Conservation (phyloP, 2,329 filamentous ascomycete species). For the Cucurbitaria berberidis region DNA sequence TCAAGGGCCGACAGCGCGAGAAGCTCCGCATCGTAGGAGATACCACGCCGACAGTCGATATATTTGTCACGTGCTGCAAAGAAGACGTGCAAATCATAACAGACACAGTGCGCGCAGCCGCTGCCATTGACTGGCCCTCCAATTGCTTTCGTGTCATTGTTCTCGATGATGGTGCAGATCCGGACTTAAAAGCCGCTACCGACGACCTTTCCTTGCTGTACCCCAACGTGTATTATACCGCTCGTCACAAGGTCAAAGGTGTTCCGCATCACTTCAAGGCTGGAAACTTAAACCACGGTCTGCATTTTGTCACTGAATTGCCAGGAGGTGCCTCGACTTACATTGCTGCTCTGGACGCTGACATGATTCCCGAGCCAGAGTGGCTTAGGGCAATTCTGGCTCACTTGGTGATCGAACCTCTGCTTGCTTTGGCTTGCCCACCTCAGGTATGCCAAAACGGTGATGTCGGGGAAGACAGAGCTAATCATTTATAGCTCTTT, state of each 20-base stretch:
- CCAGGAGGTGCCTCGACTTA: conserved; percentile 58
- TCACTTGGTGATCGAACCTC: conserved; percentile 11
- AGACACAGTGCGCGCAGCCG: conserved; percentile 28
- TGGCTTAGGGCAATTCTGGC: conserved; percentile 49
- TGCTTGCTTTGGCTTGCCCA: conserved; percentile 13
- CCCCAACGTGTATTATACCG: conserved; percentile 52
- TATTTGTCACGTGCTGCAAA: conserved; percentile 54
- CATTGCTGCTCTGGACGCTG: conserved; percentile 69
- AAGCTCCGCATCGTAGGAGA: conserved; percentile 12
- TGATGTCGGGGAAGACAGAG: background rate
- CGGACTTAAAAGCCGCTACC: conserved; percentile 37
- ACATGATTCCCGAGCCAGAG: conserved; percentile 69
- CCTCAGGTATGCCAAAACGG: conserved; percentile 55
- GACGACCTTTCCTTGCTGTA: conserved; percentile 47
- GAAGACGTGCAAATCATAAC: conserved; percentile 52
- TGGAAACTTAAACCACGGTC: conserved; percentile 67
- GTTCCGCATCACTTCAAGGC: conserved; percentile 64
- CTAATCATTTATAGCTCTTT: conserved; percentile 66
- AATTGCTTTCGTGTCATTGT: conserved; percentile 42
- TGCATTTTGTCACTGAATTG: conserved; percentile 6
- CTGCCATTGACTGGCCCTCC: conserved; percentile 26
- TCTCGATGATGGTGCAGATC: conserved; percentile 49
- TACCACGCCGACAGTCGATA: conserved; percentile 49
- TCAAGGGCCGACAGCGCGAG: conserved; percentile 11
- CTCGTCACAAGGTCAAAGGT: conserved; percentile 50